Conservation (phyloP, 495 filamentous ascomycete species). For the Amphirosellinia nigrospora region DNA sequence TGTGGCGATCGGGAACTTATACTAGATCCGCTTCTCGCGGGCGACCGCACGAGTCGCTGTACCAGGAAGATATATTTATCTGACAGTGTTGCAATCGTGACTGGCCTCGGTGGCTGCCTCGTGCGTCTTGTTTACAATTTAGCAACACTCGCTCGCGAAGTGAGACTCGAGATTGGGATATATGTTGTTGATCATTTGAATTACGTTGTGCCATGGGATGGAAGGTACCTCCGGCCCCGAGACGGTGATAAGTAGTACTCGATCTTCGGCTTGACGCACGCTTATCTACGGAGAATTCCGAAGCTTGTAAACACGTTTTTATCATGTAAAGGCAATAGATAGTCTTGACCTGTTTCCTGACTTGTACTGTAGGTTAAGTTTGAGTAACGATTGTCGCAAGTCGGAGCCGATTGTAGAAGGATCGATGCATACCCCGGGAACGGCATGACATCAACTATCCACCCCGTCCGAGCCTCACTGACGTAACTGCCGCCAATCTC, state of each 20-base stretch:
- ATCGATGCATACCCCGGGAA: not conserved
- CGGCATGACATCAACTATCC: slow-evolving; percentile 13
- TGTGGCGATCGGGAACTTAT: not conserved
- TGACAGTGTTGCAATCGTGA: not conserved
- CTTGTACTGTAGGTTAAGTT: too few species aligned
- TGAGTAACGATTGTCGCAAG: too few species aligned
- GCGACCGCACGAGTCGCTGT: not conserved
- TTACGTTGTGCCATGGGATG: too few species aligned
- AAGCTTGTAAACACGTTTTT: too few species aligned
- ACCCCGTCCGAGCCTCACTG: slow-evolving; percentile 13
- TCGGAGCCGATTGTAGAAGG: not conserved
- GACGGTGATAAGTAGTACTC: not conserved
- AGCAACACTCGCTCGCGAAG: too few species aligned
- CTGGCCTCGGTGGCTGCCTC: not conserved
- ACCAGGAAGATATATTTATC: not conserved
- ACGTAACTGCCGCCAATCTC: slow-evolving; percentile 23
- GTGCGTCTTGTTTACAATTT: too few species aligned
- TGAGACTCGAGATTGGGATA: not conserved
- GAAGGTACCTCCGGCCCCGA: not conserved
- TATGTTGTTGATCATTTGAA: too few species aligned
- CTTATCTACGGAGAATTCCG: not conserved
- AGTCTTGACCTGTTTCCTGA: too few species aligned
- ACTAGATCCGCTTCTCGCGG: not conserved
- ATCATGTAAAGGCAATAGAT: too few species aligned
- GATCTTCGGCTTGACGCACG: not conserved